These are phyloP conservation scores for Cylindrodendrum hubeiense DNA, from an alignment of 2,329 filamentous ascomycete species.

Conservation along the genomic window DNA sequence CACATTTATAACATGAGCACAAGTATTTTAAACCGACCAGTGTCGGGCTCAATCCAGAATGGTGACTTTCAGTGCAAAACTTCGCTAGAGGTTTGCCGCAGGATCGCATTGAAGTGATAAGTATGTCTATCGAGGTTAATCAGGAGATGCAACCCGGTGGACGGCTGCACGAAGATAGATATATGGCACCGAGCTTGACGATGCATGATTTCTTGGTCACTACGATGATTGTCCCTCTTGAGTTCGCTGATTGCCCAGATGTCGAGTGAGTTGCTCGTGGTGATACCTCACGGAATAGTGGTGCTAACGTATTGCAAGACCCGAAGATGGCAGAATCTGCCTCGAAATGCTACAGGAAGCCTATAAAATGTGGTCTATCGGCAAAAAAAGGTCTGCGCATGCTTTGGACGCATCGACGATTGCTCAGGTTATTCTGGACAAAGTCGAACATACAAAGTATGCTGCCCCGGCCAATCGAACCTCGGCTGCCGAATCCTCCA, in stretches of 20 bases:
- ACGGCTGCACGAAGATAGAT: slow-evolving; percentile 12
- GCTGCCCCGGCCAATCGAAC: no score
- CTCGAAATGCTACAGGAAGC: no score
- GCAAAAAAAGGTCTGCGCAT: no score
- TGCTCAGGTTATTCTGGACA: no score
- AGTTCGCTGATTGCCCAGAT: slow-evolving; percentile 21
- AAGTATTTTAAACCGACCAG: slow-evolving; percentile 20
- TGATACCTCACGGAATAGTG: background rate
- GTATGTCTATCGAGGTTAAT: slow-evolving; percentile 28
- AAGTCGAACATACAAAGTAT: no score
- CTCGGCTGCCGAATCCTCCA: no score
- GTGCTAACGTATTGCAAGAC: no score
- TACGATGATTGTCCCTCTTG: slow-evolving; percentile 16
- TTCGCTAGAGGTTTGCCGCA: slow-evolving; percentile 18
- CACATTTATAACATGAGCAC: slow-evolving; percentile 25
- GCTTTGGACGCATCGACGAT: no score
- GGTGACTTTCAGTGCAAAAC: background rate
- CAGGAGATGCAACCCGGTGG: slow-evolving; percentile 25
- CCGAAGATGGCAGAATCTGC: no score
- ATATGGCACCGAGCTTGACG: background rate
- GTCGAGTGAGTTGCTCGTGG: slow-evolving; percentile 21
- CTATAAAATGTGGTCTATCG: no score
- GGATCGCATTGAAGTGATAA: slow-evolving; percentile 20
- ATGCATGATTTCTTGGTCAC: slow-evolving; percentile 20
- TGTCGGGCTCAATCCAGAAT: background rate